Evolutionary conservation across 2,329 filamentous ascomycete species (phyloP).

Genomic region (Sclerotinia spermophila): DNA sequence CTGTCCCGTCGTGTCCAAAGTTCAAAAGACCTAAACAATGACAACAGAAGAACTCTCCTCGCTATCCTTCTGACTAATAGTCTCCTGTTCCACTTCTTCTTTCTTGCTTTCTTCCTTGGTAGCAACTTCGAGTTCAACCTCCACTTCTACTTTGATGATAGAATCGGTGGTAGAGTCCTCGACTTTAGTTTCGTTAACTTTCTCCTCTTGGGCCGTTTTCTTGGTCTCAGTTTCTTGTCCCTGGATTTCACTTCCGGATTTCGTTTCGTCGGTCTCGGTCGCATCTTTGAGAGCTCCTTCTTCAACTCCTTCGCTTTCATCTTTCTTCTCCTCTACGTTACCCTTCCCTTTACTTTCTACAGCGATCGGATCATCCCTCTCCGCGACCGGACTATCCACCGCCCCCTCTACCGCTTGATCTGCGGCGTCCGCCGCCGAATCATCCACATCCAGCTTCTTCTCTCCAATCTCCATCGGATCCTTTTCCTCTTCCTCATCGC

Average conservation of each 20-base stretch:
- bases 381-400: conserved; percentile 9
- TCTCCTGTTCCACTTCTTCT: background rate
- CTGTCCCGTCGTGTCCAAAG: too few species aligned
- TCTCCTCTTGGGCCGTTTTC: background rate
- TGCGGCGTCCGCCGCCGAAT: conserved; percentile 19
- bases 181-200: background rate
- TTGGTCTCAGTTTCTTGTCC: background rate
- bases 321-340: background rate
- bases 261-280: background rate
- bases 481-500: conserved; percentile 35
- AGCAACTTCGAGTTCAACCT: background rate
- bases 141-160: background rate
- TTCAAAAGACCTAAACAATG: background rate
- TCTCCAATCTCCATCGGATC: conserved; percentile 17
- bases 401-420: conserved; percentile 7
- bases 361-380: background rate
- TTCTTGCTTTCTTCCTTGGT: background rate
- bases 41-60: conserved; percentile 14
- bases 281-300: background rate
- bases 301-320: background rate
- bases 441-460: conserved; percentile 19
- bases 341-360: background rate
- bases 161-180: background rate
- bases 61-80: background rate
- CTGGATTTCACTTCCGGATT: background rate